Evolutionary conservation across 2,329 filamentous ascomycete genomes (phyloP), one percentile per base, ranked within the genome.

Genomic region (Xylariaceae sp.): DNA sequence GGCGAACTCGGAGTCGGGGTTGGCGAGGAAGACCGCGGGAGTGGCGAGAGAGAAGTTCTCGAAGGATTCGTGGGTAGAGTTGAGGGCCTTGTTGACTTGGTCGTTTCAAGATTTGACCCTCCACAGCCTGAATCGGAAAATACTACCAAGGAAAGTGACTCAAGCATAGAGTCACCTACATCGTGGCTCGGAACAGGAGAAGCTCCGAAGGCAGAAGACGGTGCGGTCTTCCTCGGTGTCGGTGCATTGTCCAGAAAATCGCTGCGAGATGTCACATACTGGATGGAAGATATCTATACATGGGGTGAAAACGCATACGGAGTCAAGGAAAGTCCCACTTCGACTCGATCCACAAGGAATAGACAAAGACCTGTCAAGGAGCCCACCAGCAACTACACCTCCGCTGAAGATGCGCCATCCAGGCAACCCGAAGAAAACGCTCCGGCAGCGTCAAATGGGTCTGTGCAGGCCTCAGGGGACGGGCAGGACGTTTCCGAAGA

Each of bases 1-100:
- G 92, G 94, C 15, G 92, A 97, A 70, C 80, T 97, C 22, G 94
- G 94, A 14, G 82, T 96, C 41, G 94, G 94, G 0, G 94, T 97
- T 1, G 94, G 94, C 15, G 94, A 97, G 66, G 94, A 97, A 71
- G 89, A 96, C 48, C 86, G 90, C 66, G 92, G 92, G 5, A 96
- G 92, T 65, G 90, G 90, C 31, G 92, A 97, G 71, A 79, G 92
- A 60, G 92, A 95, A 60, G 92, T 97, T 0, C 74, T 99, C 1
- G 92, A 97, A 67, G 90, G 90, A n/a, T 82, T 96, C 54, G 83
- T 90, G 1, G 78, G 77, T 10, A 78, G 88, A 48, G 88, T 89
- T 19, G 86, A 94, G 45, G 94, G 94, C 1, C 75, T 99, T 36
- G 80, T 95, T 6, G 94, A 99, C 68, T 68, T 97, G 43, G 75